Evolutionary conservation across 176 grass and related monocot genomes (phyloP), one percentile per base, ranked within the genome.

Genomic region (Eleusine indica): DNA sequence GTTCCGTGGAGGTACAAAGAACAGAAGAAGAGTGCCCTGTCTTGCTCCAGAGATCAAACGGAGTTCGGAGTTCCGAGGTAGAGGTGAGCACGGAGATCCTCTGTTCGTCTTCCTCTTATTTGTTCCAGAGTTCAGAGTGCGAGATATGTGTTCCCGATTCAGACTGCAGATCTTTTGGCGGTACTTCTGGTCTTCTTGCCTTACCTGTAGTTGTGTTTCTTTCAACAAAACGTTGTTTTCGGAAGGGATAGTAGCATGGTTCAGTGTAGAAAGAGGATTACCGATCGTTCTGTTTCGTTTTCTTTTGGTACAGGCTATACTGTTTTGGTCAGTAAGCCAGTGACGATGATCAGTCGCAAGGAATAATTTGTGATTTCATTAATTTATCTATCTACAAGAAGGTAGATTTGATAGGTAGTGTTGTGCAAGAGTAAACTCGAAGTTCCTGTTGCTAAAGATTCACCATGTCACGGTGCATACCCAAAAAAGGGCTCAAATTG

Each of bases 51-150:
- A 77, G 65, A 73, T 39, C 14, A 44, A 19, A 49, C 25, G 40
- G 81, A 22, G 25, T n/a, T 32, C 29, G 76, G 51, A 74, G 61
- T 25, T 77, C 39, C 56, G 41, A 28, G 71, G 4, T 40, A 74
- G 68, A 87, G 88, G 88, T 90, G 69, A 78, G 67, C 58, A 49
- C 9, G 15, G 3, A n/a, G 5, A 5, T 83, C 22, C 73, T 86
- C 21, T 74, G 38, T 35, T 86, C 30, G 78, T 52, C 4, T 40
- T 71, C 67, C 28, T 66, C 66, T 67, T 72, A 73, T 22, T 78
- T 60, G 15, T 70, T 82, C 51, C 54, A 66, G 74, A 78, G 32
- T 75, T 58, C 74, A 66, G 53, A 65, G 19, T 21, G 8, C 67
- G 44, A 14, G 16, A 43, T 28, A 22, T 16, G 14, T 80, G 60